phyloP scores from a whole-genome alignment of 176 grass and related monocot species.

The Neostapfia colusana region DNA sequence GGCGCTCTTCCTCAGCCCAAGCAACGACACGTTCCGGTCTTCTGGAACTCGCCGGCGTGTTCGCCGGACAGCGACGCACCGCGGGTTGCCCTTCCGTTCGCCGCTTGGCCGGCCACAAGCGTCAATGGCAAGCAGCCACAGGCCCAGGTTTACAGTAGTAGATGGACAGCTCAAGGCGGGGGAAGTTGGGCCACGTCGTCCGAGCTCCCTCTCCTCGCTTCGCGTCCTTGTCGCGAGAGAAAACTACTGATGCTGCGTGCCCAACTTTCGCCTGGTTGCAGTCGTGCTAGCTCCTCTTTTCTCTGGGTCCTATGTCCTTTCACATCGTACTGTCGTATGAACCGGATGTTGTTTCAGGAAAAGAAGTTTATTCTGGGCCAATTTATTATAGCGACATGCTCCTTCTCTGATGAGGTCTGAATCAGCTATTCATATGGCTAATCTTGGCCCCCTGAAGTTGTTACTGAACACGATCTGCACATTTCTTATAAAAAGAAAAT shows the following conservation, averaged over 20 bases:
- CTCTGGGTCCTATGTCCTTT: not conserved
- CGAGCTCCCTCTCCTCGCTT: not conserved
- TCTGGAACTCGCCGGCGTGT: not conserved
- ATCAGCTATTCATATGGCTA: not conserved
- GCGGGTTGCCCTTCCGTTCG: not conserved
- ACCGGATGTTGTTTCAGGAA: not conserved
- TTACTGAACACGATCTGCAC: no score
- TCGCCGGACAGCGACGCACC: slow-evolving; percentile 15
- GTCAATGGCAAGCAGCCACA: not conserved
- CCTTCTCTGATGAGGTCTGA: not conserved
- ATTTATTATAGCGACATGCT: slow-evolving; percentile 1
- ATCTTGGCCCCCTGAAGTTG: no score
- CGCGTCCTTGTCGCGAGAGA: not conserved
- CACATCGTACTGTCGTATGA: not conserved
- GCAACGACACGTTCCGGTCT: not conserved
- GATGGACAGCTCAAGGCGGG: not conserved
- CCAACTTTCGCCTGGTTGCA: not conserved
- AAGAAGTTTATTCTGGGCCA: not conserved
- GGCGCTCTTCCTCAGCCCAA: not conserved
- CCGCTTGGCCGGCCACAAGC: no score
- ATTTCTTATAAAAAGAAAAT: no score
- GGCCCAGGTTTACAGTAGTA: not conserved
- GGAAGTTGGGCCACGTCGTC: not conserved
- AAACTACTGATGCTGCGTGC: not conserved
- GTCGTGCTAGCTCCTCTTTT: not conserved